A percentile compares a stretch with the other conserved stretches of the same genome.
phyloP scores from a whole-genome alignment of 2,329 filamentous ascomycete species.

The Neofusicoccum laricinum region DNA sequence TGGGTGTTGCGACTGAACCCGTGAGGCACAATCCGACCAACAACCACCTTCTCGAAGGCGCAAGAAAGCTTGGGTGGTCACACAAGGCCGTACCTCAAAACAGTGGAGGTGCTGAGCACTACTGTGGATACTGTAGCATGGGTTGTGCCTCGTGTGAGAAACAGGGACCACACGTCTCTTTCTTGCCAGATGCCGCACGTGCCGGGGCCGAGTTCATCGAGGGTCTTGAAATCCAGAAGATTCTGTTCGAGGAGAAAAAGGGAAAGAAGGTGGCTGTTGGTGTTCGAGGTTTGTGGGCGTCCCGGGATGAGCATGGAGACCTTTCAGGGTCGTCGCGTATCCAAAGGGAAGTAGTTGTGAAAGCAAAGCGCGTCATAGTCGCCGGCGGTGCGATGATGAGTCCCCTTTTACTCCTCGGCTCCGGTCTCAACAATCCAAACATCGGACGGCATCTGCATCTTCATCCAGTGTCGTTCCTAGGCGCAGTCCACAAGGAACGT shows the following conservation, averaged over 20 bases:
- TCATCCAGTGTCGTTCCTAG: constrained; percentile 63
- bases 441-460: constrained; percentile 79
- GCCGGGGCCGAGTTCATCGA: constrained; percentile 81
- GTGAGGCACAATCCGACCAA: constrained; percentile 74
- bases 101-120: constrained; percentile 68
- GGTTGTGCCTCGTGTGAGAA: constrained; percentile 68
- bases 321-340: constrained; percentile 53
- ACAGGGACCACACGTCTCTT: constrained; percentile 73
- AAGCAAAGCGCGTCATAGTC: constrained; percentile 77
- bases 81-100: constrained; percentile 75
- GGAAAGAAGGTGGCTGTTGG: constrained; percentile 63
- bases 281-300: constrained; percentile 71
- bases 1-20: constrained; percentile 67
- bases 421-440: constrained; percentile 75
- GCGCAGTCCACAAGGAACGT: constrained; percentile 66
- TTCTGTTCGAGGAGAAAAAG: constrained; percentile 63
- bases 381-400: constrained; percentile 73
- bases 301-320: constrained; percentile 62
- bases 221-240: constrained; percentile 68
- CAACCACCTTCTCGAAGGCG: constrained; percentile 69
- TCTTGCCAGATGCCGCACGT: constrained; percentile 73
- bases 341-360: constrained; percentile 65
- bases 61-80: constrained; percentile 68
- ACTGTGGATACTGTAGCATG: constrained; percentile 63
- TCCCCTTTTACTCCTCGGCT: constrained; percentile 72